phyloP scores from a whole-genome alignment of 2,329 filamentous ascomycete species.

The Magnaporthiopsis rhizophila region DNA sequence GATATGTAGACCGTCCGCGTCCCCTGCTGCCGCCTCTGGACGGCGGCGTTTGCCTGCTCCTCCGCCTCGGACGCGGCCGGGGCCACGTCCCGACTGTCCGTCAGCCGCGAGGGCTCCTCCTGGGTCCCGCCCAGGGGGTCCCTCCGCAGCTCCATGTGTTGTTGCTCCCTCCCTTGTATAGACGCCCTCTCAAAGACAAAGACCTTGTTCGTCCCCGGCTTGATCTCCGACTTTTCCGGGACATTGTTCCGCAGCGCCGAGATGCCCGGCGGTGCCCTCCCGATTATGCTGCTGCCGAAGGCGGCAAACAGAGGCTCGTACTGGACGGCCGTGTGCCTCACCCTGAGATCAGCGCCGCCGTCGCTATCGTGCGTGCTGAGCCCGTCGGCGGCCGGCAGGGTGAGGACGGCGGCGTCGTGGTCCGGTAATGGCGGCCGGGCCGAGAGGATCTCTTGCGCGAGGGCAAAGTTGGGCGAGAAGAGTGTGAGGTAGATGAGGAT shows the following conservation, averaged over 20 bases:
- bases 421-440: neutral
- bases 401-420: constrained; percentile 14
- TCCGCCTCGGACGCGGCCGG: constrained; percentile 9
- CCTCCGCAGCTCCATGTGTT: constrained; percentile 17
- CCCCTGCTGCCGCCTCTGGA: constrained; percentile 18
- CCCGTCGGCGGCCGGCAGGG: constrained; percentile 10
- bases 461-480: constrained; percentile 50
- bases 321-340: neutral
- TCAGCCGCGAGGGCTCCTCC: constrained; percentile 15
- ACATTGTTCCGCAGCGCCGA: constrained; percentile 56
- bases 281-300: constrained; percentile 55
- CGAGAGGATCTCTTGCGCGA: constrained; percentile 46
- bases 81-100: constrained; percentile 9
- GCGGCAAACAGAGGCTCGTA: constrained; percentile 56
- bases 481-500: constrained; percentile 54
- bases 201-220: constrained; percentile 51
- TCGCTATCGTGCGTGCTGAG: neutral
- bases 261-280: constrained; percentile 46
- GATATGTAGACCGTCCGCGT: constrained; percentile 64
- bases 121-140: constrained; percentile 16
- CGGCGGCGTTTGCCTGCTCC: constrained; percentile 8
- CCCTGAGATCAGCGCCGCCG: neutral
- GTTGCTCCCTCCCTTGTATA: constrained; percentile 33
- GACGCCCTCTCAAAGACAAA: constrained; percentile 56
- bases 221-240: constrained; percentile 49